These are phyloP conservation scores for Voacanga thouarsii DNA, from an alignment of 257 asterid species.

Conservation along the genomic window DNA sequence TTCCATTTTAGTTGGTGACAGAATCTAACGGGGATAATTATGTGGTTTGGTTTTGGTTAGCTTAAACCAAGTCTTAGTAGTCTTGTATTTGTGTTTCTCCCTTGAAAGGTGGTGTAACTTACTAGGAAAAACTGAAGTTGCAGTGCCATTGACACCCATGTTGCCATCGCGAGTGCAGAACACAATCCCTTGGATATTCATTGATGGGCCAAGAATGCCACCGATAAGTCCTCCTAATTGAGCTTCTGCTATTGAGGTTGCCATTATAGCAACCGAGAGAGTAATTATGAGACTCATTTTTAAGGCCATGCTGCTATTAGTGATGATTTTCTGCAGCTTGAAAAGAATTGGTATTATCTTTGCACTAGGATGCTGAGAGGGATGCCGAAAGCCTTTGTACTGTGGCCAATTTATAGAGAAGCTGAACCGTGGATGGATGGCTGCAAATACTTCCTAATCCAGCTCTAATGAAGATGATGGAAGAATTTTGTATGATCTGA, in stretches of 20 bases:
- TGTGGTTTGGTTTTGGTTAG: too few species aligned
- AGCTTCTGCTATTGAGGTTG: slow-evolving; percentile 37
- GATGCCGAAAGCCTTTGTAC: not conserved
- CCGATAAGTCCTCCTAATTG: slow-evolving; percentile 32
- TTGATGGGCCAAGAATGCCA: slow-evolving; percentile 13
- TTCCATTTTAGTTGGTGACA: not conserved
- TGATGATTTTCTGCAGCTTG: not conserved
- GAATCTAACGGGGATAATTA: not conserved
- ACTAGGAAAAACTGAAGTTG: slow-evolving; percentile 46
- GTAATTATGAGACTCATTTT: slow-evolving; percentile 15
- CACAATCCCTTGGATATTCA: slow-evolving; percentile 36
- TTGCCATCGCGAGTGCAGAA: slow-evolving; percentile 42
- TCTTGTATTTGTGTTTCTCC: not conserved
- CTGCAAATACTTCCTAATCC: slow-evolving; percentile 8
- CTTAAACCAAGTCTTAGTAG: too few species aligned
- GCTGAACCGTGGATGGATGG: not conserved
- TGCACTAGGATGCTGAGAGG: not conserved
- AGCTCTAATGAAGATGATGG: not conserved
- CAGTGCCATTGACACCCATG: slow-evolving; percentile 20
- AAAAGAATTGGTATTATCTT: not conserved
- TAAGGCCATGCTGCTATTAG: slow-evolving; percentile 19
- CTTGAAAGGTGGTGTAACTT: not conserved
- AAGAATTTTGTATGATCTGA: slow-evolving; percentile 6
- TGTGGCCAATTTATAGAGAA: slow-evolving; percentile 30
- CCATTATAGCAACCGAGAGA: slow-evolving; percentile 25